Evolutionary conservation across 1,284 basidiomycete species (phyloP).

Genomic region (Leccinum pallidistipes): DNA sequence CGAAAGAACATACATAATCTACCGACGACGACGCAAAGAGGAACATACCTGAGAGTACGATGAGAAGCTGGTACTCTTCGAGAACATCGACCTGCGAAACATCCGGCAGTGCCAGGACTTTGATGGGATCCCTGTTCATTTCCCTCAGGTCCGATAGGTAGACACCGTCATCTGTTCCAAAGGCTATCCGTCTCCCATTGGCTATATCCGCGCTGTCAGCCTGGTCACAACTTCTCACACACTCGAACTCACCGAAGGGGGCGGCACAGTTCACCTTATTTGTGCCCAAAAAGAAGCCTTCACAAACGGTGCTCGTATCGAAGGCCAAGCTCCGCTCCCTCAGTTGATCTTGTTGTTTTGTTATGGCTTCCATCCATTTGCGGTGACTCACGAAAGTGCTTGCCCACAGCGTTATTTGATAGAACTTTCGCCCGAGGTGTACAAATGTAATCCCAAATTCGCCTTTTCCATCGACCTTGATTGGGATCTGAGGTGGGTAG

Average conservation of each 20-base stretch:
- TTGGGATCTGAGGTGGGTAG: constrained; percentile 44
- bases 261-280: constrained; percentile 94
- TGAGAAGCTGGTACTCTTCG: constrained; percentile 93
- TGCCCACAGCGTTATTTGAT: constrained; percentile 93
- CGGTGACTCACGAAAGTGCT: constrained; percentile 82
- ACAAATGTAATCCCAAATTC: constrained; percentile 93
- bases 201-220: constrained; percentile 45
- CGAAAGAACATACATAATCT: constrained; percentile 6
- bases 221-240: not conserved
- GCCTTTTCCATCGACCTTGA: constrained; percentile 76
- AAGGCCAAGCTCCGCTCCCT: constrained; percentile 87
- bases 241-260: constrained; percentile 77
- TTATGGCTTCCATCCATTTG: constrained; percentile 95
- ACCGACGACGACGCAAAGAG: not conserved
- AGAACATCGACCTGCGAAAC: constrained; percentile 96
- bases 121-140: constrained; percentile 78
- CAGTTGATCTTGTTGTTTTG: constrained; percentile 86
- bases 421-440: constrained; percentile 92
- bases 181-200: constrained; percentile 86
- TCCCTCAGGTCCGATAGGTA: constrained; percentile 90
- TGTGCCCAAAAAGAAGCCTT: constrained; percentile 82
- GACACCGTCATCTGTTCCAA: constrained; percentile 96
- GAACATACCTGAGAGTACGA: constrained; percentile 85
- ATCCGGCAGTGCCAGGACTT: constrained; percentile 87
- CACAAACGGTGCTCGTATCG: constrained; percentile 82